phyloP scores from a whole-genome alignment of 768 basidiomycete genomes.

The Tylopilus plumbeoviolaceoides region DNA sequence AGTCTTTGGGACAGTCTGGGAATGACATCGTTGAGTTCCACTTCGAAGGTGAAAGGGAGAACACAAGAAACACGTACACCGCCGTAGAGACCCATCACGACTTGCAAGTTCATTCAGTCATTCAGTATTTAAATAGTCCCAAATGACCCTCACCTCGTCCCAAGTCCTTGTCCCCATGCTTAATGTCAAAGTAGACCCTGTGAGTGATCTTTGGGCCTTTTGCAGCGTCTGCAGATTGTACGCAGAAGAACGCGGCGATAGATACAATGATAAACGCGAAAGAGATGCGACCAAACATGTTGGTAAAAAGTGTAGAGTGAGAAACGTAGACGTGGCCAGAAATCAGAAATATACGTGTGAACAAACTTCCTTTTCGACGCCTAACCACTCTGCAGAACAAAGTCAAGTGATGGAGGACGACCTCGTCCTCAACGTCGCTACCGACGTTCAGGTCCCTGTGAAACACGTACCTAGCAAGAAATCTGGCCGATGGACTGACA shows the following conservation, averaged over 20 bases:
- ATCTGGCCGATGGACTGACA: constrained; percentile 73
- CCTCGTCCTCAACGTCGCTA: constrained; percentile 69
- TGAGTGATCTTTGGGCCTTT: constrained; percentile 89
- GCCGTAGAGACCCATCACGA: constrained; percentile 87
- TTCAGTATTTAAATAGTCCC: background rate
- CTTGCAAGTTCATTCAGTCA: constrained; percentile 35
- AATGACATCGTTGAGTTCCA: background rate
- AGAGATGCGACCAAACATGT: constrained; percentile 59
- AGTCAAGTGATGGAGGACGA: constrained; percentile 40
- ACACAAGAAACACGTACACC: constrained; percentile 48
- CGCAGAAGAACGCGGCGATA: constrained; percentile 66
- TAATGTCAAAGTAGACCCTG: constrained; percentile 93
- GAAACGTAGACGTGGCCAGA: constrained; percentile 24
- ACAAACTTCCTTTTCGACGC: constrained; percentile 18
- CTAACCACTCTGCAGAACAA: no score
- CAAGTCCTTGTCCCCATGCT: constrained; percentile 82
- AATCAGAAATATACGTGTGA: constrained; percentile 15
- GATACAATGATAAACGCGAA: constrained; percentile 60
- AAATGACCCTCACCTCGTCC: constrained; percentile 61
- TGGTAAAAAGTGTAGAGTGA: constrained; percentile 2
- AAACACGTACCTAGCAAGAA: constrained; percentile 39
- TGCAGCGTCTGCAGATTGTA: constrained; percentile 69
- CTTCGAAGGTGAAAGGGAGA: background rate
- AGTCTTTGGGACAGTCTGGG: constrained; percentile 90
- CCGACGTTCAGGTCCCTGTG: constrained; percentile 30